Conservation (phyloP, 345 rosid genomes). For the Raphanus sativus region DNA sequence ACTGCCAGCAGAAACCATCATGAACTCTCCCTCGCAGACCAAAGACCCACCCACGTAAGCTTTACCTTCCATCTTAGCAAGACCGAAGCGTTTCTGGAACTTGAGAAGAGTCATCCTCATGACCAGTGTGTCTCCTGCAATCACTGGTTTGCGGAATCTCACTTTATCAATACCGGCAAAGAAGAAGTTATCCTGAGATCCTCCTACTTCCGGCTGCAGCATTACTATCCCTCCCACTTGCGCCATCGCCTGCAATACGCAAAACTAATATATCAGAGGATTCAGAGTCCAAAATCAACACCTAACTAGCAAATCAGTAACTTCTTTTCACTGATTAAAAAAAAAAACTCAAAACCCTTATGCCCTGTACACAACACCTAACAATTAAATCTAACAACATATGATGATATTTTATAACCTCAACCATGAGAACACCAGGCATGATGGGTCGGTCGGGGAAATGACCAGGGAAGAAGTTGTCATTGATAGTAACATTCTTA, state of each 20-base stretch:
- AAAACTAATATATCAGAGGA: not conserved
- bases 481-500: slow-evolving; percentile 95
- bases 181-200: slow-evolving; percentile 76
- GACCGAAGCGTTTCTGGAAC: slow-evolving; percentile 84
- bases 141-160: slow-evolving; percentile 87
- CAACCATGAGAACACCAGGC: slow-evolving; percentile 99
- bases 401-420: slow-evolving; percentile 42
- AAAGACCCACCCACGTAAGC: slow-evolving; percentile 82
- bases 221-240: slow-evolving; percentile 89
- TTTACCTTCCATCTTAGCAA: slow-evolving; percentile 94
- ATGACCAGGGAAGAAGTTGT: slow-evolving; percentile 63
- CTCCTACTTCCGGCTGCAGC: slow-evolving; percentile 80
- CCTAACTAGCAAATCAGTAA: slow-evolving; percentile 47
- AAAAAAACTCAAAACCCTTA: no score
- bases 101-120: slow-evolving; percentile 89
- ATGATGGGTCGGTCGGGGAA: slow-evolving; percentile 97
- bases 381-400: no score
- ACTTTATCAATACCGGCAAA: slow-evolving; percentile 90
- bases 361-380: no score
- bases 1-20: slow-evolving; percentile 53
- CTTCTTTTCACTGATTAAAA: no score
- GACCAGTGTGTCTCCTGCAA: slow-evolving; percentile 89
- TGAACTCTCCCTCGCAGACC: slow-evolving; percentile 86
- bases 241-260: slow-evolving; percentile 74
- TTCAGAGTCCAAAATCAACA: not conserved